These are phyloP conservation scores for Volutella citrinella DNA, from an alignment of 2,329 filamentous ascomycete genomes.

Conservation along the genomic window DNA sequence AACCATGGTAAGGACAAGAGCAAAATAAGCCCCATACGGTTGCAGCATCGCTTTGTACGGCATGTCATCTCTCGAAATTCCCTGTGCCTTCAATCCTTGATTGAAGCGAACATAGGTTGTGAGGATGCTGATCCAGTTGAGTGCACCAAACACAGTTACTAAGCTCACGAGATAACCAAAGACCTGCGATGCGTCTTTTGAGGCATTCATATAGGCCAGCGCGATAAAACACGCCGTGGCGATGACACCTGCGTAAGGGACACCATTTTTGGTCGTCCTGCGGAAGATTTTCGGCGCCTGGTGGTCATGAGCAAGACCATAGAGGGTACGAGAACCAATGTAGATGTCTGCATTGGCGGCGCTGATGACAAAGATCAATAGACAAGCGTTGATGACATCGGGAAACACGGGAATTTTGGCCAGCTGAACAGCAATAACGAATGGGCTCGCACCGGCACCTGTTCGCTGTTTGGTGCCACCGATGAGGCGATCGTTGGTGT, in stretches of 20 bases:
- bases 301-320: slow-evolving; percentile 7
- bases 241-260: no score
- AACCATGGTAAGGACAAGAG: not conserved
- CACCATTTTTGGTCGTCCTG: slow-evolving; percentile 2
- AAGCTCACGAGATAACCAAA: no score
- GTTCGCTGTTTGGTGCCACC: slow-evolving; percentile 41
- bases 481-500: slow-evolving; percentile 53
- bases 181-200: no score
- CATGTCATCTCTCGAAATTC: slow-evolving; percentile 1
- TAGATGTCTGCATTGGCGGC: slow-evolving; percentile 8
- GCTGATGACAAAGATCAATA: slow-evolving; percentile 5
- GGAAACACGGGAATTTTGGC: slow-evolving; percentile 3
- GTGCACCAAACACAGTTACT: no score
- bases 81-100: slow-evolving; percentile 1
- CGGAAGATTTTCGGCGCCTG: slow-evolving; percentile 4
- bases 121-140: no score
- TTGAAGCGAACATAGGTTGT: no score
- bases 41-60: slow-evolving; percentile 1
- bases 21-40: slow-evolving; percentile 1
- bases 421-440: slow-evolving; percentile 55
- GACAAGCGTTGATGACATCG: slow-evolving; percentile 4
- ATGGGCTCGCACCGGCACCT: slow-evolving; percentile 47
- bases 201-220: no score
- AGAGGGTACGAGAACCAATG: slow-evolving; percentile 30
- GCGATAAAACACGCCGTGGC: no score